Conservation (phyloP, 1,139 yeast species). For the Yamadazyma dushanensis region DNA sequence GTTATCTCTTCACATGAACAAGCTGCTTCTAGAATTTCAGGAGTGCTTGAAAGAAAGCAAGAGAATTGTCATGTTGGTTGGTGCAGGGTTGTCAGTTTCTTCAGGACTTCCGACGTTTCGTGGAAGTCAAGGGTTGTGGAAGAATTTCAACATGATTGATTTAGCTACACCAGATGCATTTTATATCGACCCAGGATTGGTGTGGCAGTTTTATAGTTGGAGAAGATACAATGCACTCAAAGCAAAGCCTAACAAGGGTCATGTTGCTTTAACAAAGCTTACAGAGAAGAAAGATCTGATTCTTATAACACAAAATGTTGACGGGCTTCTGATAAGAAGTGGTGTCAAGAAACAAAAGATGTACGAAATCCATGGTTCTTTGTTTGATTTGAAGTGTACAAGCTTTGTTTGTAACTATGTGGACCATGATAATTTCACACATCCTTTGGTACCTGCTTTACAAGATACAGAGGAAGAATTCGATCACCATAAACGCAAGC, state of each 20-base stretch:
- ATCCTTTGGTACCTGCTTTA: conserved; percentile 66
- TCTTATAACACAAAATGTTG: conserved; percentile 81
- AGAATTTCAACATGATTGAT: conserved; percentile 74
- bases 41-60: conserved; percentile 50
- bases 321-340: conserved; percentile 69
- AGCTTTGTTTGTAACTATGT: conserved; percentile 67
- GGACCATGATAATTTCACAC: conserved; percentile 50
- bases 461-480: conserved; percentile 37
- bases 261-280: conserved; percentile 62
- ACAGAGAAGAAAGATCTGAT: conserved; percentile 36
- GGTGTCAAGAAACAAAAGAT: conserved; percentile 53
- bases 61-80: conserved; percentile 72
- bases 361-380: conserved; percentile 75
- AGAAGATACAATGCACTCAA: conserved; percentile 62
- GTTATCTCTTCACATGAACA: too few relatives aligned
- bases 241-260: conserved; percentile 76
- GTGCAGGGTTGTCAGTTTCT: conserved; percentile 80
- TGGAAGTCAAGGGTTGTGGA: conserved; percentile 77
- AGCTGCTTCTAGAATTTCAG: conserved; percentile 51
- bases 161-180: conserved; percentile 92
- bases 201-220: conserved; percentile 85
- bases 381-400: conserved; percentile 74
- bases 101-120: conserved; percentile 78
- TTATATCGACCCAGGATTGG: conserved; percentile 76
- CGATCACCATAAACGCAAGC: conserved; percentile 22